Evolutionary conservation across 768 basidiomycete genomes (phyloP).

Genomic region (Podaxis carcinomalis): DNA sequence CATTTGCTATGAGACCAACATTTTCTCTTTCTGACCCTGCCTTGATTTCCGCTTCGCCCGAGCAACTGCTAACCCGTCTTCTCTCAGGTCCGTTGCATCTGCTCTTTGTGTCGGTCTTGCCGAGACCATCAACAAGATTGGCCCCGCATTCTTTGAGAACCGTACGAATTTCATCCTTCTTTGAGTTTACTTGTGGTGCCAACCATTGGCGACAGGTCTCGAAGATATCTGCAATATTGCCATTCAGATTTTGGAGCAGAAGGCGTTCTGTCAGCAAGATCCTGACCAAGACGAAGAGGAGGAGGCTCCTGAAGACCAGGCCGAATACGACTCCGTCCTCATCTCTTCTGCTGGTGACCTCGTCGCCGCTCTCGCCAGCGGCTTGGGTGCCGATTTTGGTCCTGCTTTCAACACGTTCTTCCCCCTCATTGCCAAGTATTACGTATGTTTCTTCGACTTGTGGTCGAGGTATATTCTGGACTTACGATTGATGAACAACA

Average conservation of each 20-base stretch:
- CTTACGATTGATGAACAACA: conserved; percentile 24
- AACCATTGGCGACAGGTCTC: conserved; percentile 41
- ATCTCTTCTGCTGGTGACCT: conserved; percentile 94
- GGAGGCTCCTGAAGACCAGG: conserved; percentile 83
- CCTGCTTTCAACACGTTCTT: conserved; percentile 83
- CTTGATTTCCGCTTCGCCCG: conserved; percentile 9
- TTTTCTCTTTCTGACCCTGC: conserved; percentile 30
- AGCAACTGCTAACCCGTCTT: conserved; percentile 16
- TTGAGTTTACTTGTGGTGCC: background rate
- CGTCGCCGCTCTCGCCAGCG: conserved; percentile 82
- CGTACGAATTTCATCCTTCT: conserved; percentile 42
- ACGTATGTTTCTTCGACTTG: conserved; percentile 49
- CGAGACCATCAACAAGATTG: conserved; percentile 89
- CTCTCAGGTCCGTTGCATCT: conserved; percentile 76
- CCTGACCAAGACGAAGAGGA: conserved; percentile 89
- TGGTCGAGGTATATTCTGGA: background rate
- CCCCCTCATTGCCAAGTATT: conserved; percentile 88
- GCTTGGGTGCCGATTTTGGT: conserved; percentile 81
- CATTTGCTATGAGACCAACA: conserved; percentile 55
- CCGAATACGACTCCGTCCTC: conserved; percentile 95
- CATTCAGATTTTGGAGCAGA: conserved; percentile 84
- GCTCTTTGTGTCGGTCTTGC: conserved; percentile 84
- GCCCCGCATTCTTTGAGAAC: conserved; percentile 78
- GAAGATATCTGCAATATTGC: conserved; percentile 79
- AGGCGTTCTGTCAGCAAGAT: conserved; percentile 94